Percentiles rank a stretch among this genome's conserved stretches.
Conservation (phyloP, 768 basidiomycete species). For the Clitopilus hobsonii region DNA sequence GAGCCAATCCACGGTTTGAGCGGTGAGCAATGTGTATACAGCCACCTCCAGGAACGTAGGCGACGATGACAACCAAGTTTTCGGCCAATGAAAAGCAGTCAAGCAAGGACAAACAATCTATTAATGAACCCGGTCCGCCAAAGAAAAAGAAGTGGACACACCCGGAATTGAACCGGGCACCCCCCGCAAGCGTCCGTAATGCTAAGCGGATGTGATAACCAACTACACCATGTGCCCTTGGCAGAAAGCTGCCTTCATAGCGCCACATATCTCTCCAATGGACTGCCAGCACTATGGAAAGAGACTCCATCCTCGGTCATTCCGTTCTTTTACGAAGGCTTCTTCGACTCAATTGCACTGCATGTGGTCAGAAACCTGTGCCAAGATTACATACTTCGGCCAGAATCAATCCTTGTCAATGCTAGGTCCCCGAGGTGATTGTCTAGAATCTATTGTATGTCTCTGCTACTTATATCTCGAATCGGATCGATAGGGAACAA, state of each 20-base stretch:
- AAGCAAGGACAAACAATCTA: neutral
- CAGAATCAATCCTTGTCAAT: too few species aligned
- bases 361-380: too few species aligned
- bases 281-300: too few species aligned
- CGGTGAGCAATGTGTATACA: conserved; percentile 1
- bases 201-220: conserved; percentile 28
- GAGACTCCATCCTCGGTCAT: too few species aligned
- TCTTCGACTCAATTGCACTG: too few species aligned
- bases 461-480: too few species aligned
- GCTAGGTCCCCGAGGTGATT: too few species aligned
- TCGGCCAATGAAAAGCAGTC: neutral
- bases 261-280: neutral
- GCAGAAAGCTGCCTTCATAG: neutral
- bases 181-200: conserved; percentile 5
- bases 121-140: neutral
- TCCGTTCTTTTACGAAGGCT: too few species aligned
- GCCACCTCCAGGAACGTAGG: neutral
- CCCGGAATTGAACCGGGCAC: conserved; percentile 4
- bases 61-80: conserved; percentile 1
- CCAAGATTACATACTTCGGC: too few species aligned
- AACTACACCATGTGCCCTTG: conserved; percentile 26
- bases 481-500: too few species aligned
- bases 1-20: neutral
- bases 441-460: too few species aligned
- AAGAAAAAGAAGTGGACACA: conserved; percentile 1